These are phyloP conservation scores for Chamaecrista fasciculata DNA, from an alignment of 306 rosid species.

Conservation along the genomic window DNA sequence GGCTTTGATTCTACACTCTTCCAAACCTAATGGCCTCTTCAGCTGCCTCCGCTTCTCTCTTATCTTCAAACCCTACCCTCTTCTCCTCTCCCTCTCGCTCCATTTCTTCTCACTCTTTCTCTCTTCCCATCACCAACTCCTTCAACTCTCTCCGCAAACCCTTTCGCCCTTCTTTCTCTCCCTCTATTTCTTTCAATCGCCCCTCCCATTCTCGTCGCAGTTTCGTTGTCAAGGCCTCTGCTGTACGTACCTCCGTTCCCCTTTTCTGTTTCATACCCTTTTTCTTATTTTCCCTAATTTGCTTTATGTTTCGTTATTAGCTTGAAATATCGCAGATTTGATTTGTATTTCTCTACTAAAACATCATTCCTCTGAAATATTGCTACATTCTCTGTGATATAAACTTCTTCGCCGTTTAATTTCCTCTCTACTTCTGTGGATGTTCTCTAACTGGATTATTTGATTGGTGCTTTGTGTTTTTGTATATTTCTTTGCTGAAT, in stretches of 20 bases:
- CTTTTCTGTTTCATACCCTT: background rate
- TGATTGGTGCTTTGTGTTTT: background rate
- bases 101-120: conserved; percentile 22
- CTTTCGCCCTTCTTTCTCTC: conserved; percentile 31
- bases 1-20: too few species aligned
- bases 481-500: background rate
- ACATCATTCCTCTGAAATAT: background rate
- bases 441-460: background rate
- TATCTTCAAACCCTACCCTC: conserved; percentile 57
- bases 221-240: conserved; percentile 67
- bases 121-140: conserved; percentile 54
- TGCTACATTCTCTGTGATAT: background rate
- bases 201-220: conserved; percentile 34
- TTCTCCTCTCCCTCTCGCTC: conserved; percentile 40
- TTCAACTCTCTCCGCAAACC: conserved; percentile 49
- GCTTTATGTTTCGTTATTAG: background rate
- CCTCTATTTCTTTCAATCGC: conserved; percentile 39
- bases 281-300: background rate
- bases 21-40: conserved; percentile 45
- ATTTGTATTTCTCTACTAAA: background rate
- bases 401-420: background rate
- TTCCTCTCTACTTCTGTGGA: background rate
- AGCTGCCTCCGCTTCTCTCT: conserved; percentile 50
- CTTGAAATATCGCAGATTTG: background rate
- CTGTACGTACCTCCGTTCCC: conserved; percentile 34